A percentile compares a stretch with the other conserved stretches of the same genome.
Conservation (phyloP, 192 early-diverging fungal species). For the Coemansia sp. region DNA sequence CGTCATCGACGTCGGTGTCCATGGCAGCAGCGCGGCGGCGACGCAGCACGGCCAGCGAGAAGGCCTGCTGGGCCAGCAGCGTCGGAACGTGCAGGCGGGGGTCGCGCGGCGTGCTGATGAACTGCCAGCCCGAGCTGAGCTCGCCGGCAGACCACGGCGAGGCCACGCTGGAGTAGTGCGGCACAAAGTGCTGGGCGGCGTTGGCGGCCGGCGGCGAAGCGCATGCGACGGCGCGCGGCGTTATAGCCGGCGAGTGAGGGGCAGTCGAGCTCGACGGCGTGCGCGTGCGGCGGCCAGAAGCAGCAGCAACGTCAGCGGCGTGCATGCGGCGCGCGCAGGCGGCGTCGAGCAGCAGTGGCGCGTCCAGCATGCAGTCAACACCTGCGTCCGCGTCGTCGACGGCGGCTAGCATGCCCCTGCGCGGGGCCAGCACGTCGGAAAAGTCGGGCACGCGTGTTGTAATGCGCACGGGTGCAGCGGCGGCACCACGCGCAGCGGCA, state of each 20-base stretch:
- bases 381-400: slow-evolving; percentile 21
- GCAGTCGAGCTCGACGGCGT: slow-evolving; percentile 22
- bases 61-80: slow-evolving; percentile 45
- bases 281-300: background rate
- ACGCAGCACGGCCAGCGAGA: slow-evolving; percentile 32
- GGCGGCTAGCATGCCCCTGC: background rate
- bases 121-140: slow-evolving; percentile 49
- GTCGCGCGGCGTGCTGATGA: slow-evolving; percentile 46
- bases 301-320: background rate
- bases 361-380: slow-evolving; percentile 32
- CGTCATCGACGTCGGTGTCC: background rate
- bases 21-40: slow-evolving; percentile 5
- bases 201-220: slow-evolving; percentile 3
- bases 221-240: slow-evolving; percentile 10
- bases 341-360: slow-evolving; percentile 31
- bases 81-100: slow-evolving; percentile 46
- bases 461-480: slow-evolving; percentile 33
- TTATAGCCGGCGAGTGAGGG: slow-evolving; percentile 21
- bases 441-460: slow-evolving; percentile 47
- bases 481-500: background rate
- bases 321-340: slow-evolving; percentile 11
- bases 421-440: slow-evolving; percentile 24
- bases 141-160: slow-evolving; percentile 8
- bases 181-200: slow-evolving; percentile 48
- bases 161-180: slow-evolving; percentile 37